Evolutionary conservation across 805 yeast species (phyloP), one percentile per base, ranked within the genome.

Genomic region (Yarrowia phangngaensis): DNA sequence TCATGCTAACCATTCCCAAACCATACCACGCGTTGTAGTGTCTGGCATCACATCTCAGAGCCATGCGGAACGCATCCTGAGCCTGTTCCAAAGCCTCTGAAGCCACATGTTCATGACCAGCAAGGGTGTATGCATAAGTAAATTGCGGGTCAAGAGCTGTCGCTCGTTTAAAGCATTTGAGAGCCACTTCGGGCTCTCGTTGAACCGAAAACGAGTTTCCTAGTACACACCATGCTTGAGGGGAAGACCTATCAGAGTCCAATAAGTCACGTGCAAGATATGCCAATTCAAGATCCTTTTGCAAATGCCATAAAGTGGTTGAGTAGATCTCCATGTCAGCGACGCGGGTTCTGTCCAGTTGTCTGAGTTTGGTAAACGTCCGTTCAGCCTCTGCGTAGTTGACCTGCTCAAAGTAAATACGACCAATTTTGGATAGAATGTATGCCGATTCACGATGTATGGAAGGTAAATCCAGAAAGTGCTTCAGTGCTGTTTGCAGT

Each of bases 21-120:
- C 98, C 98, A 60, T 92, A 92, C 59, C 89, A 79, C 0, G 97
- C 97, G 64, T 90, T 92, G 65, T 89, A 92, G 62, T 87, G 96
- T 51, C 88, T 72, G 36, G 81, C 73, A 59, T 90, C 95, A 31
- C 80, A 72, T 17, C 82, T 68, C 35, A 92, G 70, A 3, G 96
- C 94, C 54, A 73, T 71, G 27, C 95, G 67, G 72, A 88, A 92
- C 53, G 86, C 78, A 51, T 82, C 85, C 53, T 84, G 74, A 0
- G 98, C 97, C 60, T 80, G 76, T 61, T 88, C 96, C 66, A 82
- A 85, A 27, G 94, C 88, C 66, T 94, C 98, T 58, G 78, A 86
- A 2, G 90, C 75, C 24, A 86, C 78, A 60, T 77, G 79, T 64
- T 92, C 99, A 63, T 92, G 97, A 0, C 97, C 99, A 67, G 84